Evolutionary conservation across 352 stramenopile genomes (phyloP), one percentile per base, ranked within the genome.

Genomic region (Globisporangium rhizosaccharum): DNA sequence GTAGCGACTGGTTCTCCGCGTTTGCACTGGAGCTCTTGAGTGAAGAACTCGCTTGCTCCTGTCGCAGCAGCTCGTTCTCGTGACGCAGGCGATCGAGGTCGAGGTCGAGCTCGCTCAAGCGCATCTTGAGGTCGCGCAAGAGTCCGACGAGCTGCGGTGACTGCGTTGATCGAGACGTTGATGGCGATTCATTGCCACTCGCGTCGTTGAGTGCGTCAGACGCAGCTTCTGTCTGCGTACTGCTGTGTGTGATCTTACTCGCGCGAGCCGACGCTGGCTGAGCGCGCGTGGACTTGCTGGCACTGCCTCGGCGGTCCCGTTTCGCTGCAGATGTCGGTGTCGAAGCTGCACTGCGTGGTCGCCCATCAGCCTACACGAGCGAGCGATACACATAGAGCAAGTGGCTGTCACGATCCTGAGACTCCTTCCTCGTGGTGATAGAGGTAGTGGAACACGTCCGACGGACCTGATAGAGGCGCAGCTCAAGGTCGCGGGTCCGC

Each of bases 51-150:
- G 46, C 46, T 30, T n/a, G 33, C 28, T 84, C 75, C 0, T 18
- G 26, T 2, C 72, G 70, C 33, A 90, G 58, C 26, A 87, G 56
- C 36, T 80, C 68, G 46, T 90, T 90, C 56, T 90, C 75, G 28
- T 79, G 63, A 1, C 57, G 65, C 11, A 90, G 58, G 4, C 77
- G 66, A 15, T 66, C 62, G 17, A 90, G 42, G 47, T 82, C 72
- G 14, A 82, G 51, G 33, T 85, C 76, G 15, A 90, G 49, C 8
- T 75, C 57, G 11, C 25, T 14, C 20, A 90, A 59, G 30, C 79
- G 69, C 3, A 59, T 52, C 53, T 83, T 83, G 1, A 86, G 60
- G 33, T 72, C 50, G 23, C 57, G 47, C 17, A 87, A 46, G 10
- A 87, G 53, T 15, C 17, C 33, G 23, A 48, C 25, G 17, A 74